Conservation (phyloP, 257 asterid species). For the Fraxinus pennsylvanica region DNA sequence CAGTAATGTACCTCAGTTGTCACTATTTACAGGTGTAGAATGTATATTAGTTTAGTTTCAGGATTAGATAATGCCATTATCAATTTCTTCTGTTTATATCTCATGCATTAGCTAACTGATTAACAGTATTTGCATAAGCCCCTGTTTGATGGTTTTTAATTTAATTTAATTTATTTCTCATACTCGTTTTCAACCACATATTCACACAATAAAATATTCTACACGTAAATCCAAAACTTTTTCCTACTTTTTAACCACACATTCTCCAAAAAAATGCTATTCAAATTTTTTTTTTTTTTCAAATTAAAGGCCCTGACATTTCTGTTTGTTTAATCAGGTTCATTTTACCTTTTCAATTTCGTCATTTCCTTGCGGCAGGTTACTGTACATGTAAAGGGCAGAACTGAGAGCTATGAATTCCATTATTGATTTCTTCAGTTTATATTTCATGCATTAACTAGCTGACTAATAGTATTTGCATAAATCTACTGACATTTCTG, state of each 20-base stretch:
- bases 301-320: background rate
- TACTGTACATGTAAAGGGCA: conserved; percentile 89
- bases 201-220: too few relatives aligned
- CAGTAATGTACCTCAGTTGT: conserved; percentile 7
- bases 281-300: too few relatives aligned
- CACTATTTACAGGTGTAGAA: background rate
- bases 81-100: background rate
- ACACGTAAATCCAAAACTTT: too few relatives aligned
- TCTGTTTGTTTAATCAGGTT: conserved; percentile 21
- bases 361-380: conserved; percentile 56
- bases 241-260: too few relatives aligned
- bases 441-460: background rate
- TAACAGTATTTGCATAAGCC: background rate
- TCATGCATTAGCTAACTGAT: conserved; percentile 6
- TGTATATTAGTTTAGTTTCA: background rate
- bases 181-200: too few relatives aligned
- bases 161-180: too few relatives aligned
- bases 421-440: conserved; percentile 30
- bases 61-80: conserved; percentile 5
- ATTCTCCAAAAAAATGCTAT: too few relatives aligned
- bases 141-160: too few relatives aligned
- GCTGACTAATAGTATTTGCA: background rate
- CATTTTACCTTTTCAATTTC: conserved; percentile 6
- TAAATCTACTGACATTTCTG: background rate
- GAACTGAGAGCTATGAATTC: conserved; percentile 94